Percentiles rank a stretch among this genome's conserved stretches.
Conservation (phyloP, 2,329 filamentous ascomycete genomes). For the Fusarium nurragi region DNA sequence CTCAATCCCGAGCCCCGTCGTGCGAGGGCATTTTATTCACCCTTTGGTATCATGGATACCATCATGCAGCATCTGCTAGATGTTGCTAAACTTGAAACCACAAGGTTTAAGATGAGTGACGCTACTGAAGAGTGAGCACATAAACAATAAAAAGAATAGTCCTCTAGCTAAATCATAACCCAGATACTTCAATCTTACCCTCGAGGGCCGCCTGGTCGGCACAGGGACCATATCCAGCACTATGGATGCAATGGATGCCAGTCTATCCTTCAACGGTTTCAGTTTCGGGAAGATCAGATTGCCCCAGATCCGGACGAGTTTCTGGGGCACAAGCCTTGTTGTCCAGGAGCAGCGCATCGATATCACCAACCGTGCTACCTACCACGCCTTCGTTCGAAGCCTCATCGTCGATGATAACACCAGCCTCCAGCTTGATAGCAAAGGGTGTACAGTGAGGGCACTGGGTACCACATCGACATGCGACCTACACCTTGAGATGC, state of each 20-base stretch:
- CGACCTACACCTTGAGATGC: constrained; percentile 40
- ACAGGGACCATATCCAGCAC: constrained; percentile 47
- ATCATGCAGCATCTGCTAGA: constrained; percentile 45
- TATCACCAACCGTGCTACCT: constrained; percentile 45
- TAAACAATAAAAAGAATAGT: background rate
- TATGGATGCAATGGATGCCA: constrained; percentile 44
- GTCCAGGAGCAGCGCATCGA: constrained; percentile 43
- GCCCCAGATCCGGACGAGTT: constrained; percentile 44
- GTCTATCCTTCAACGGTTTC: constrained; percentile 45
- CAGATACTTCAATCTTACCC: constrained; percentile 46
- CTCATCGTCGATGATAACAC: constrained; percentile 45
- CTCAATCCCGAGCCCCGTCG: constrained; percentile 13
- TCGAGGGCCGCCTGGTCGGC: constrained; percentile 46
- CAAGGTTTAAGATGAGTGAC: constrained; percentile 45
- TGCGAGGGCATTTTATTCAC: constrained; percentile 5
- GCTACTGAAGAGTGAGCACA: constrained; percentile 45
- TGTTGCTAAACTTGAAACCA: constrained; percentile 43
- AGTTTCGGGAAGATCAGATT: constrained; percentile 46
- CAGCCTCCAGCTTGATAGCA: constrained; percentile 45
- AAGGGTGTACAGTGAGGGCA: constrained; percentile 41
- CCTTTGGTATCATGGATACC: constrained; percentile 39
- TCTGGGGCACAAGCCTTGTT: constrained; percentile 43
- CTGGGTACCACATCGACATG: constrained; percentile 38
- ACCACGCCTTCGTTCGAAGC: constrained; percentile 46
- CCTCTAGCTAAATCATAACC: background rate